Evolutionary conservation across 2,329 filamentous ascomycete species (phyloP), one percentile per base, ranked within the genome.

Genomic region (Xylariales sp.): DNA sequence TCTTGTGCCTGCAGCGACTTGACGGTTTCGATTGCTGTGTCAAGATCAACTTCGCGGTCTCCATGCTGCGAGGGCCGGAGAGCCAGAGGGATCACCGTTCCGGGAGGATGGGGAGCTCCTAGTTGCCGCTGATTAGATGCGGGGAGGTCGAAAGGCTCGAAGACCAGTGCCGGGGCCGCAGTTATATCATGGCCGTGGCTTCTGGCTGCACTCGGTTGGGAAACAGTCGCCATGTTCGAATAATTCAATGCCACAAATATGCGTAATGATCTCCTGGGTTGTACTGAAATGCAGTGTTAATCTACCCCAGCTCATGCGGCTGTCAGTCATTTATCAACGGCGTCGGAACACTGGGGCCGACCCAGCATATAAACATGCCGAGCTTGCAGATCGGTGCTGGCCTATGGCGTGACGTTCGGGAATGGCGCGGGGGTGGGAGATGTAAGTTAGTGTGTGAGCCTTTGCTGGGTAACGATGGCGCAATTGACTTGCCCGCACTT

Each of bases 51-150:
- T 30, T 10, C 16, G 4, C 32, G 29, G 15, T 51, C 37, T 20
- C 48, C 41, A 8, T 50, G 27, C 6, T 40, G 45, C 4, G 54
- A 53, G n/a, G 62, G 61, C 15, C 52, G 54, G 5, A 69, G 42
- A 2, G 65, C 63, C 3, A 69, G 54, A 3, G 65, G 65, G 15
- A 53, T 66, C 2, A 58, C 54, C 1, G 63, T 65, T 17, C 57
- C 47, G 5, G 41, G 37, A 10, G 58, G 59, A 49, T 68, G 65
- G 25, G 65, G 65, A 15, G 52, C 32, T 8, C 63, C 61, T 3
- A 69, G 61, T 12, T 51, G 40, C 5, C 63, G 60, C 41, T 68
- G 64, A 43, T 68, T 68, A n/a, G 48, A 57, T 8, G 57, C 23
- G 19, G 65, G 62, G 5, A 68, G 57, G 16, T 56, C 41, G 40